Evolutionary conservation across 2,329 filamentous ascomycete species (phyloP).

Genomic region (Penicillium aurantiogriseum): DNA sequence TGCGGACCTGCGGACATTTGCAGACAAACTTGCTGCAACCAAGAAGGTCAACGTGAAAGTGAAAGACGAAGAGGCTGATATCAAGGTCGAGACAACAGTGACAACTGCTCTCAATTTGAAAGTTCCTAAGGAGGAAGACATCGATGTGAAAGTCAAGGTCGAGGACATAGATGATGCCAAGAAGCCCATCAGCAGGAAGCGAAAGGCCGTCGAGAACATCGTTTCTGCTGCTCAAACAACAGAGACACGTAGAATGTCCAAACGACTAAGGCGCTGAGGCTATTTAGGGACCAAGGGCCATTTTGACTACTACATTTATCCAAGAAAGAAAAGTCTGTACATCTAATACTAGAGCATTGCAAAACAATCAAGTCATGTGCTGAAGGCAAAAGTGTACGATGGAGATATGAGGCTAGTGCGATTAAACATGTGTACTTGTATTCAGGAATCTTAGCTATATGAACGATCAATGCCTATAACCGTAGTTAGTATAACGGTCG

Average conservation of each 20-base stretch:
- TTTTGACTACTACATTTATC: neutral
- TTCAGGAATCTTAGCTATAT: neutral
- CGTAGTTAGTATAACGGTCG: conserved; percentile 23
- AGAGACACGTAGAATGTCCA: conserved; percentile 32
- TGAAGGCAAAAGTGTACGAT: neutral
- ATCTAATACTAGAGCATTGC: neutral
- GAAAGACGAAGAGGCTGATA: conserved; percentile 29
- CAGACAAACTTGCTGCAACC: conserved; percentile 57
- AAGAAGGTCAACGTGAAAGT: conserved; percentile 39
- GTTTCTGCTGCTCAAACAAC: conserved; percentile 24
- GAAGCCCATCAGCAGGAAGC: conserved; percentile 18
- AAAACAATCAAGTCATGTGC: neutral
- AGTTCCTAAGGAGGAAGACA: conserved; percentile 23
- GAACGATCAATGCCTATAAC: conserved; percentile 7
- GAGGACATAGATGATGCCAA: conserved; percentile 13
- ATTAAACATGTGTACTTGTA: neutral
- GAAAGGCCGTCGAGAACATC: conserved; percentile 19
- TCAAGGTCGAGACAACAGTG: conserved; percentile 29
- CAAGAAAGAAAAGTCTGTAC: neutral
- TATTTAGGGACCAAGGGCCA: neutral
- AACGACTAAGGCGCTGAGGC: conserved; percentile 26
- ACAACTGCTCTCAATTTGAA: conserved; percentile 29
- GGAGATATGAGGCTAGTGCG: neutral
- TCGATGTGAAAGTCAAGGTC: conserved; percentile 21
- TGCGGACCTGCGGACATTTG: conserved; percentile 83